Evolutionary conservation across 1,284 basidiomycete genomes (phyloP), one percentile per base, ranked within the genome.

Genomic region (Vanrija pseudolonga): DNA sequence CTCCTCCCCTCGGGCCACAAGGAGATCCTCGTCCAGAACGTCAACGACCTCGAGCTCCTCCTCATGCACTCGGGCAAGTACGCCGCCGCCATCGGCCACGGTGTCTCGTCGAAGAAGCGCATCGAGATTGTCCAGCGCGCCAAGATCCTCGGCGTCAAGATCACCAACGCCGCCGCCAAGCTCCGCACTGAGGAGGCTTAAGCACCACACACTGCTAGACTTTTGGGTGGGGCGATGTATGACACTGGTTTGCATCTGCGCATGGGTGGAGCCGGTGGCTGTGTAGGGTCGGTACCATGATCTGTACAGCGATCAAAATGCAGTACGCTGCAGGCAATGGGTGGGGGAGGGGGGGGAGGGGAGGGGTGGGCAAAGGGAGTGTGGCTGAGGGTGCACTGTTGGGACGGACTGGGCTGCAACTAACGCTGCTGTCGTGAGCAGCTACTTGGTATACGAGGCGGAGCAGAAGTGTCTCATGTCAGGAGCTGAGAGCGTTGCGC

Each of bases 11-110:
- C 87, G 72, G 94, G 94, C 64, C 83, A 90, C 76, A 95, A 92
- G 81, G 94, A 93, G 79, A 86, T 96, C 80, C 79, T 95, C 62
- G 89, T 97, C 71, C 87, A 84, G 83, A 97, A 96, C 80, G 83
- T 88, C 56, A 83, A 86, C 75, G 93, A 97, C 77, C 79, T 97
- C 64, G 91, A 97, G 71, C 84, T 97, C 67, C 85, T 97, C 60
- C 81, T 97, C 55, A 94, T 97, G 93, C 94, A 98, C 86, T 96
- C 94, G 85, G 90, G 90, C 82, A 88, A 83, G 72, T 98, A 89
- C 77, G 88, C 94, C 58, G 96, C 94, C 60, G 90, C 94, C 79
- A 91, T 99, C 71, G 96, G 96, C 55, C 94, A 98, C 84, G 90
- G 87, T 75, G 94, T 99, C 68, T 90, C 88, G 80, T 90, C 89